Evolutionary conservation across 2,329 filamentous ascomycete species (phyloP).

Genomic region (Ophiostoma sp.): DNA sequence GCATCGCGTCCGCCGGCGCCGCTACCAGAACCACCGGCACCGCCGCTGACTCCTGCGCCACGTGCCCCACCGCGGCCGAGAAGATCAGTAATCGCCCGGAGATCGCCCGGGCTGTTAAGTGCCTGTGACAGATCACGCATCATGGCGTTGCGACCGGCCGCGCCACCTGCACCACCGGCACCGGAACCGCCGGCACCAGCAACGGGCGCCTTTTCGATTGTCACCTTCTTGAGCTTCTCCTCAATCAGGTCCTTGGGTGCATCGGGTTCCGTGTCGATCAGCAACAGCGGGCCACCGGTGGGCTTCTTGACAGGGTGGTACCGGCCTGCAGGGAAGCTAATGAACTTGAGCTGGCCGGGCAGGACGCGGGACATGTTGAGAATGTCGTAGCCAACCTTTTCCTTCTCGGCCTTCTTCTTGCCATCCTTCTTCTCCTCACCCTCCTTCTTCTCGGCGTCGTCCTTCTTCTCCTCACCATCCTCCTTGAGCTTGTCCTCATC

Average conservation of each 20-base stretch:
- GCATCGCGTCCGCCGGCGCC: conserved; percentile 27
- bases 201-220: conserved; percentile 61
- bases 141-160: conserved; percentile 25
- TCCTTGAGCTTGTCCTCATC: conserved; percentile 66
- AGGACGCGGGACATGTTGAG: conserved; percentile 97
- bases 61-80: conserved; percentile 23
- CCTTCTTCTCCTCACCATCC: conserved; percentile 58
- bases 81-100: conserved; percentile 19
- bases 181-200: conserved; percentile 39
- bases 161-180: conserved; percentile 27
- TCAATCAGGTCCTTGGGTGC: conserved; percentile 82
- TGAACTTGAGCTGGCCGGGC: conserved; percentile 89
- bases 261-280: conserved; percentile 77
- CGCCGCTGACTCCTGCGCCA: conserved; percentile 28
- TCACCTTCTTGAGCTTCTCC: conserved; percentile 84
- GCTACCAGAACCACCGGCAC: background rate
- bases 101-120: conserved; percentile 40
- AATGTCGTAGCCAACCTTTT: conserved; percentile 94
- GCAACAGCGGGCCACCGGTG: conserved; percentile 89
- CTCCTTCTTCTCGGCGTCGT: conserved; percentile 72
- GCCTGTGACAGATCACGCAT: conserved; percentile 28
- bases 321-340: conserved; percentile 85
- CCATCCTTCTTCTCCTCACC: conserved; percentile 78
- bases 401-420: conserved; percentile 92
- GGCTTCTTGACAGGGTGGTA: conserved; percentile 93